Percentiles rank a stretch among this genome's conserved stretches.
These are phyloP conservation scores for Rhizodiscina lignyota DNA, from an alignment of 495 filamentous ascomycete species.

Conservation along the genomic window DNA sequence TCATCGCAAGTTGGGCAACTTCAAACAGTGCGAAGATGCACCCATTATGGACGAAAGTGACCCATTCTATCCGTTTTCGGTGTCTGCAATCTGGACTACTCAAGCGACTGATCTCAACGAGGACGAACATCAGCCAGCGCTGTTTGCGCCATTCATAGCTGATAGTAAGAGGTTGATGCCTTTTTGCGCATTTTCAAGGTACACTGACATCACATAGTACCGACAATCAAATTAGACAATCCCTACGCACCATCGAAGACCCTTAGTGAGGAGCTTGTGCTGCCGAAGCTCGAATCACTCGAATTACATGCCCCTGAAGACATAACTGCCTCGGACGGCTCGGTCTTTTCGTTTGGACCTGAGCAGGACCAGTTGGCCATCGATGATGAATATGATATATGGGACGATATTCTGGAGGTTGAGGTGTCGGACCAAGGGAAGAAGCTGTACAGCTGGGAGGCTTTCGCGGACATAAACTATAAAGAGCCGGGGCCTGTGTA, in stretches of 20 bases:
- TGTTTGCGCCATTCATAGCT: conserved; percentile 12
- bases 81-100: too few relatives aligned
- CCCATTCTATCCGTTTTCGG: too few relatives aligned
- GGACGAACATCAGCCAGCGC: too few relatives aligned
- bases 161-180: conserved; percentile 12
- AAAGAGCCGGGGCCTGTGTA: conserved; percentile 38
- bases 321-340: conserved; percentile 7
- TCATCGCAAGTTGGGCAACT: too few relatives aligned
- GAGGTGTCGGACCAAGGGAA: conserved; percentile 33
- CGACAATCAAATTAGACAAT: conserved; percentile 15
- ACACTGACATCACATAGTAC: conserved; percentile 8
- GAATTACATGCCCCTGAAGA: conserved; percentile 14
- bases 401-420: conserved; percentile 13
- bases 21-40: too few relatives aligned
- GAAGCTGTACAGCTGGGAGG: conserved; percentile 44
- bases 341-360: conserved; percentile 6
- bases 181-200: conserved; percentile 1
- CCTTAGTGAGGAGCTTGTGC: conserved; percentile 12
- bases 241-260: conserved; percentile 17
- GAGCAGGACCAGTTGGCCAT: not conserved
- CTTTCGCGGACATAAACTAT: conserved; percentile 30
- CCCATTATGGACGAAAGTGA: too few relatives aligned
- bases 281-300: conserved; percentile 16
- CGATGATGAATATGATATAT: conserved; percentile 15
- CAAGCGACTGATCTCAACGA: too few relatives aligned